phyloP scores from a whole-genome alignment of 768 basidiomycete species.

The Boletus pseudopeckii region DNA sequence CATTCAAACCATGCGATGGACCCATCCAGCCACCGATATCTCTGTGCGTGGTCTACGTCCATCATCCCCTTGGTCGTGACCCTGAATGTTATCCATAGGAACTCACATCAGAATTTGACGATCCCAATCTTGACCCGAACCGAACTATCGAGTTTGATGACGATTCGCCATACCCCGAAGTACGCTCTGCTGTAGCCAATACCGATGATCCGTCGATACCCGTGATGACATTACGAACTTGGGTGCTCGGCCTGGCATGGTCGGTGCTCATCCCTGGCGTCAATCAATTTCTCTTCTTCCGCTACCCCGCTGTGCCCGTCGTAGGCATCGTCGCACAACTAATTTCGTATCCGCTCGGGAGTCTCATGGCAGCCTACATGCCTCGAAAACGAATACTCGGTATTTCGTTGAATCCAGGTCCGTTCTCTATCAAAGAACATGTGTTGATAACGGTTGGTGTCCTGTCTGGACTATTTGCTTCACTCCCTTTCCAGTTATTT shows the following conservation, averaged over 20 bases:
- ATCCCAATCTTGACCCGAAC: constrained; percentile 27
- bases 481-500: constrained; percentile 13
- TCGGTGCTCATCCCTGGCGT: constrained; percentile 61
- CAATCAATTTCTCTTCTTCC: constrained; percentile 79
- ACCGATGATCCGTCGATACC: constrained; percentile 67
- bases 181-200: constrained; percentile 65
- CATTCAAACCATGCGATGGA: neutral
- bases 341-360: constrained; percentile 66
- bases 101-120: constrained; percentile 14
- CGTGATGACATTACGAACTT: constrained; percentile 61
- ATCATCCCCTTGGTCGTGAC: neutral
- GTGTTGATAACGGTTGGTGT: constrained; percentile 56
- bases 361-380: constrained; percentile 48
- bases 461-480: constrained; percentile 30
- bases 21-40: constrained; percentile 14
- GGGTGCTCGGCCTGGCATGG: constrained; percentile 70
- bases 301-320: constrained; percentile 64
- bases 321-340: constrained; percentile 68
- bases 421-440: constrained; percentile 75
- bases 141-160: constrained; percentile 39
- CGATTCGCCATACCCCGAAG: constrained; percentile 72
- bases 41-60: constrained; percentile 16
- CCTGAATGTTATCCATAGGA: neutral
- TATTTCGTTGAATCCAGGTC: constrained; percentile 66
- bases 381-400: constrained; percentile 59